These are phyloP conservation scores for Orbilia javanica DNA, from an alignment of 2,329 filamentous ascomycete species.

Conservation along the genomic window DNA sequence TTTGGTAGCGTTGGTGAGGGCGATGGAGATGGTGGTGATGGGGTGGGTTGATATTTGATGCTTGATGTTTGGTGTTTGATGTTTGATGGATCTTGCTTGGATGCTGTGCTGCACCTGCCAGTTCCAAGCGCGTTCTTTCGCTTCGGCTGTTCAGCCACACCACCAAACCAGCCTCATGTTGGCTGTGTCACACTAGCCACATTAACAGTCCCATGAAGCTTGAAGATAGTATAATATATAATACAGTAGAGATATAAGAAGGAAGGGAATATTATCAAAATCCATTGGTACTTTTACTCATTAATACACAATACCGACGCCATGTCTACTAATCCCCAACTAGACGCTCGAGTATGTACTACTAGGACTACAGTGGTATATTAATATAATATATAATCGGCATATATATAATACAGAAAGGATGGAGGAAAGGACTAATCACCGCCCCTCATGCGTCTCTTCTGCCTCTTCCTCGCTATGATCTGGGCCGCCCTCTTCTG, in stretches of 20 bases:
- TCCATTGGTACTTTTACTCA: neutral
- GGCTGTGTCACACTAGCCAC: neutral
- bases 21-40: neutral
- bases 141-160: conserved; percentile 5
- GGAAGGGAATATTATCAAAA: neutral
- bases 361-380: neutral
- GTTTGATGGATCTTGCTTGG: too few species aligned
- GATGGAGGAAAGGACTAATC: neutral
- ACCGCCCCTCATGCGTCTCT: conserved; percentile 39
- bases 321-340: neutral
- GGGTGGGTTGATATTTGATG: neutral
- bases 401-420: conserved; percentile 1
- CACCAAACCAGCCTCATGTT: neutral
- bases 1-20: neutral
- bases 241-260: neutral
- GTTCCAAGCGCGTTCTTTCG: conserved; percentile 2
- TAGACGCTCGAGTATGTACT: neutral
- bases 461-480: conserved; percentile 61
- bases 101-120: neutral
- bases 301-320: neutral
- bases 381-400: too few species aligned
- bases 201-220: neutral
- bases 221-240: too few species aligned
- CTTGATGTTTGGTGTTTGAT: neutral
- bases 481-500: conserved; percentile 59